These are phyloP conservation scores for Paraphoma sp. DNA, from an alignment of 2,329 filamentous ascomycete species.

Conservation along the genomic window DNA sequence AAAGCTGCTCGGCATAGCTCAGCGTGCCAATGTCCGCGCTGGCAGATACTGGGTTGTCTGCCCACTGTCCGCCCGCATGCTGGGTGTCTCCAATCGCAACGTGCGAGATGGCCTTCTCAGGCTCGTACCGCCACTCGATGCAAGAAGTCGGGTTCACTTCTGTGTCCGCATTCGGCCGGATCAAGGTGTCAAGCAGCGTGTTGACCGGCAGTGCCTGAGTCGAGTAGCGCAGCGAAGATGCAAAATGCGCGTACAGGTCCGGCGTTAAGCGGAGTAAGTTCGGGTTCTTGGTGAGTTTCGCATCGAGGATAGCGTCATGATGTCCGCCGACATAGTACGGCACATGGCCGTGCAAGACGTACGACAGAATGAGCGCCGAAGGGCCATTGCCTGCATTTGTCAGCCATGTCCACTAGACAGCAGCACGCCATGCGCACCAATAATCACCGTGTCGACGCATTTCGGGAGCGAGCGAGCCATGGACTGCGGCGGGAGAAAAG, in stretches of 20 bases:
- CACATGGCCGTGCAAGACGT: slow-evolving; percentile 67
- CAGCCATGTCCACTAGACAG: slow-evolving; percentile 15
- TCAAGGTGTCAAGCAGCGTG: slow-evolving; percentile 64
- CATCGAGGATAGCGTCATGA: slow-evolving; percentile 63
- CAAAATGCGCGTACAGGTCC: slow-evolving; percentile 64
- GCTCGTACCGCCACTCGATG: slow-evolving; percentile 61
- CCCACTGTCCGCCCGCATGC: slow-evolving; percentile 66
- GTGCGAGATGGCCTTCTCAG: slow-evolving; percentile 60
- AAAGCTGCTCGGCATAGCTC: slow-evolving; percentile 68
- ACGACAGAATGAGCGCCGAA: slow-evolving; percentile 67
- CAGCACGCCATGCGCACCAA: slow-evolving; percentile 31
- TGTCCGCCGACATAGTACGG: slow-evolving; percentile 64
- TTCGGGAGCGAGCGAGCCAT: slow-evolving; percentile 47
- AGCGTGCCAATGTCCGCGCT: slow-evolving; percentile 65
- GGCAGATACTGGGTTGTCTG: slow-evolving; percentile 58
- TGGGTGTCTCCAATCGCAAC: slow-evolving; percentile 60
- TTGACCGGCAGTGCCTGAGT: slow-evolving; percentile 67
- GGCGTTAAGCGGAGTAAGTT: slow-evolving; percentile 58
- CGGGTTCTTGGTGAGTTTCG: slow-evolving; percentile 57
- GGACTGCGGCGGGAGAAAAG: slow-evolving; percentile 33
- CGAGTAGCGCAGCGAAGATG: slow-evolving; percentile 65
- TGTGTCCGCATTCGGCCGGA: slow-evolving; percentile 65
- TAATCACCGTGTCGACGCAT: slow-evolving; percentile 51
- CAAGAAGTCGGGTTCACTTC: slow-evolving; percentile 61
- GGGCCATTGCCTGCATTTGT: slow-evolving; percentile 64